These are phyloP conservation scores for Juglanconis oblonga DNA, from an alignment of 2,329 filamentous ascomycete genomes.

Conservation along the genomic window DNA sequence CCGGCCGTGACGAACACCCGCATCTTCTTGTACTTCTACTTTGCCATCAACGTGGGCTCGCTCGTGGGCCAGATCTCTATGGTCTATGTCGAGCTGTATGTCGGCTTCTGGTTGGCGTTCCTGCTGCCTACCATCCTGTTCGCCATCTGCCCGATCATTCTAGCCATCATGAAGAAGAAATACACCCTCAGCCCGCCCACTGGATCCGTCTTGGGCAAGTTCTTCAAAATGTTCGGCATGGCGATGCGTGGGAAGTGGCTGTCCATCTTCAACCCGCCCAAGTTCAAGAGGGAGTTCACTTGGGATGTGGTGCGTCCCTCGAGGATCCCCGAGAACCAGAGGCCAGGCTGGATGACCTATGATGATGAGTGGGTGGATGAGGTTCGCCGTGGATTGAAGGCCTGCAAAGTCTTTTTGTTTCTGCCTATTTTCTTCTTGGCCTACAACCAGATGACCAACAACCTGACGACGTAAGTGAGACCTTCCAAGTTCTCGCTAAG, in stretches of 20 bases:
- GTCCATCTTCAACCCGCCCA: slow-evolving; percentile 8
- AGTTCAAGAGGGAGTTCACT: slow-evolving; percentile 52
- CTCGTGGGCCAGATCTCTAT: slow-evolving; percentile 62
- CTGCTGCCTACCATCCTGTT: slow-evolving; percentile 66
- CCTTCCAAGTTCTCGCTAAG: neutral
- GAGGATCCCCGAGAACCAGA: slow-evolving; percentile 49
- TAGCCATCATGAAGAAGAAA: slow-evolving; percentile 54
- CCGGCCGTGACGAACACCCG: slow-evolving; percentile 65
- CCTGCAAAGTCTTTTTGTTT: slow-evolving; percentile 70
- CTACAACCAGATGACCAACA: slow-evolving; percentile 60
- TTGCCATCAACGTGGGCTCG: slow-evolving; percentile 70
- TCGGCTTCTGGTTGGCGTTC: slow-evolving; percentile 72
- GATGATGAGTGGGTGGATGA: slow-evolving; percentile 83
- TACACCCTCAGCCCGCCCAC: slow-evolving; percentile 59
- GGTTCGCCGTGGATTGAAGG: slow-evolving; percentile 65
- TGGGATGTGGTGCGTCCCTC: slow-evolving; percentile 71
- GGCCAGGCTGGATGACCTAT: slow-evolving; percentile 75
- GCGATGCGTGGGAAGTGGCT: slow-evolving; percentile 37
- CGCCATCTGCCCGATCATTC: slow-evolving; percentile 58
- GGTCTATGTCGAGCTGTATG: slow-evolving; percentile 71
- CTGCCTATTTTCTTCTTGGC: slow-evolving; percentile 61
- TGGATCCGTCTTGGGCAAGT: slow-evolving; percentile 67
- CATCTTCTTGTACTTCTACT: slow-evolving; percentile 63
- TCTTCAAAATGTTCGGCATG: slow-evolving; percentile 56
- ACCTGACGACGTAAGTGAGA: slow-evolving; percentile 45